Percentiles rank a stretch among this genome's conserved stretches.
Conservation (phyloP, 73 alveolate species). For the Paramecium pentaurelia region DNA sequence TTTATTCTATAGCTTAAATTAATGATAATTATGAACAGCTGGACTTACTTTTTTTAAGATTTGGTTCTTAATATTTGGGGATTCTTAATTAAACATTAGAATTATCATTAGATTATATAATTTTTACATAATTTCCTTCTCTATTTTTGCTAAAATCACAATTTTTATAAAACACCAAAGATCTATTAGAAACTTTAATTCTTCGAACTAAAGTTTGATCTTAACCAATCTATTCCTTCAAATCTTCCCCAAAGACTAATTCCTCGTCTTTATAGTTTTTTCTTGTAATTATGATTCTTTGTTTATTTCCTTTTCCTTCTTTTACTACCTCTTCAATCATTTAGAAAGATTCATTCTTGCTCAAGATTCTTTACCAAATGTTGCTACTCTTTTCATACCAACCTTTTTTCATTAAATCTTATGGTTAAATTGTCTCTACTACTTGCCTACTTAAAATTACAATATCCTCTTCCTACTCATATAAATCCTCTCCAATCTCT, state of each 20-base stretch:
- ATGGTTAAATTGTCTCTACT: neutral
- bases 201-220: neutral
- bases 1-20: neutral
- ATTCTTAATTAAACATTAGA: neutral
- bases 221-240: neutral
- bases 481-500: neutral
- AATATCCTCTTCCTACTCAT: neutral
- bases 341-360: neutral
- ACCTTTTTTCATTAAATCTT: neutral
- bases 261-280: neutral
- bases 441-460: neutral
- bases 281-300: neutral
- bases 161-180: neutral
- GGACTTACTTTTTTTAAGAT: neutral
- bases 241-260: neutral
- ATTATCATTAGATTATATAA: neutral
- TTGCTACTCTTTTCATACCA: neutral
- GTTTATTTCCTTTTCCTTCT: neutral
- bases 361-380: neutral
- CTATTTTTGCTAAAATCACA: neutral
- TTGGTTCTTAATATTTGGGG: slow-evolving; percentile 1
- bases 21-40: neutral
- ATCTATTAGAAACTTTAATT: neutral
- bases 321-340: neutral
- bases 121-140: neutral